Percentiles rank a stretch among this genome's conserved stretches.
phyloP scores from a whole-genome alignment of 2,329 filamentous ascomycete genomes.

The Cordyceps tenuipes region DNA sequence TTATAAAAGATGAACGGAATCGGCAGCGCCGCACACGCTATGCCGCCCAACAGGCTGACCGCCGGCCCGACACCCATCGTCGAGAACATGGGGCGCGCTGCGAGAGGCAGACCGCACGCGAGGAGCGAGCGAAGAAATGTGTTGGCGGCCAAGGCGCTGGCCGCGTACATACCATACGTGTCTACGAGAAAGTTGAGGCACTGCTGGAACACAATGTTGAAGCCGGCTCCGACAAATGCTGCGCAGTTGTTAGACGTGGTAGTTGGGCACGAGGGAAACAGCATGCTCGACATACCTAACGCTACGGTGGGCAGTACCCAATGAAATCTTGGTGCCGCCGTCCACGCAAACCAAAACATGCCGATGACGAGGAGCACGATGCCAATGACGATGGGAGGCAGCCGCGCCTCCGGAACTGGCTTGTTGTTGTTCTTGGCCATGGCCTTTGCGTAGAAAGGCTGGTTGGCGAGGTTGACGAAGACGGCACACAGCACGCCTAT shows the following conservation, averaged over 20 bases:
- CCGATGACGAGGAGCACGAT: conserved; percentile 45
- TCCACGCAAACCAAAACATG: conserved; percentile 58
- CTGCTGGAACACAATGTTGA: conserved; percentile 41
- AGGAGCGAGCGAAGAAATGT: conserved; percentile 44
- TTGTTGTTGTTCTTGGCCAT: conserved; percentile 28
- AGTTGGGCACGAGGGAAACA: conserved; percentile 17
- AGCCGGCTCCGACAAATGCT: conserved; percentile 25
- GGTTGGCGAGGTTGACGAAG: conserved; percentile 33
- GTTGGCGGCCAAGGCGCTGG: conserved; percentile 56
- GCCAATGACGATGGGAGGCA: conserved; percentile 51
- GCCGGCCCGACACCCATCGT: conserved; percentile 54
- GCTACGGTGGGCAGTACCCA: conserved; percentile 11
- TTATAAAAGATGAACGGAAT: conserved; percentile 52
- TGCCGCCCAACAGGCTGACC: conserved; percentile 37
- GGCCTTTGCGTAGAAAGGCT: conserved; percentile 29
- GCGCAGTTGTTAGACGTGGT: conserved; percentile 33
- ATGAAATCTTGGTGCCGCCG: conserved; percentile 34
- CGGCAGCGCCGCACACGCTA: conserved; percentile 37
- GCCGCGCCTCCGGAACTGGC: conserved; percentile 40
- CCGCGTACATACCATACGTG: conserved; percentile 48
- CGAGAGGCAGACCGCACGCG: conserved; percentile 51
- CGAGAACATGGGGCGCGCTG: conserved; percentile 50
- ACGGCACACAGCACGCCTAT: conserved; percentile 39
- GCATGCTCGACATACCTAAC: neutral
- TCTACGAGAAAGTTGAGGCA: conserved; percentile 49